A percentile compares a stretch with the other conserved stretches of the same genome.
Evolutionary conservation across 2,329 filamentous ascomycete genomes (phyloP).

Genomic region (Emergomyces orientalis): DNA sequence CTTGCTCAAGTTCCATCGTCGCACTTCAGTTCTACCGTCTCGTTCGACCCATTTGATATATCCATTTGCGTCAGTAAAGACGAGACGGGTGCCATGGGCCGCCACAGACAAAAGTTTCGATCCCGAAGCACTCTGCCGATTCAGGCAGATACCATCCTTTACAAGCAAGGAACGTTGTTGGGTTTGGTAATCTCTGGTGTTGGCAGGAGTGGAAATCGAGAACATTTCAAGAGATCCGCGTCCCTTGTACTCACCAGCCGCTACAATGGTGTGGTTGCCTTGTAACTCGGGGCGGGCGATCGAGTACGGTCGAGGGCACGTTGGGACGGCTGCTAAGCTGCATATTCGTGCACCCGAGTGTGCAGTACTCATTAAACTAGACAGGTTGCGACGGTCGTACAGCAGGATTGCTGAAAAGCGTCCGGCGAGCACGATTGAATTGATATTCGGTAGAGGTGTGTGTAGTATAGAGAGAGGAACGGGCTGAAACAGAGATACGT

Average conservation of each 20-base stretch:
- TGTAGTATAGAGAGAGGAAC: slow-evolving; percentile 78
- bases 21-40: slow-evolving; percentile 54
- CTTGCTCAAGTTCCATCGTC: slow-evolving; percentile 49
- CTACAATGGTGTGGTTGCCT: slow-evolving; percentile 59
- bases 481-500: slow-evolving; percentile 67
- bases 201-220: slow-evolving; percentile 22
- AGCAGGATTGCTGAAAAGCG: slow-evolving; percentile 81
- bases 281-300: slow-evolving; percentile 34
- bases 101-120: slow-evolving; percentile 75
- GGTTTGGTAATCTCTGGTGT: slow-evolving; percentile 17
- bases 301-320: slow-evolving; percentile 45
- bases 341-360: slow-evolving; percentile 76
- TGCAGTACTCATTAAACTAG: slow-evolving; percentile 64
- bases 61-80: slow-evolving; percentile 75
- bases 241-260: slow-evolving; percentile 82
- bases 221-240: slow-evolving; percentile 89
- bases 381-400: slow-evolving; percentile 82
- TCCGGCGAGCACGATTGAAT: slow-evolving; percentile 80
- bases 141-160: slow-evolving; percentile 47
- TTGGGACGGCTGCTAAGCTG: slow-evolving; percentile 56
- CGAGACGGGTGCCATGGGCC: slow-evolving; percentile 71
- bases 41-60: slow-evolving; percentile 85
- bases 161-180: background rate
- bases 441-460: slow-evolving; percentile 53
- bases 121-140: slow-evolving; percentile 71